phyloP scores from a whole-genome alignment of 148 eudicot species.

The Rhododendron henanense region DNA sequence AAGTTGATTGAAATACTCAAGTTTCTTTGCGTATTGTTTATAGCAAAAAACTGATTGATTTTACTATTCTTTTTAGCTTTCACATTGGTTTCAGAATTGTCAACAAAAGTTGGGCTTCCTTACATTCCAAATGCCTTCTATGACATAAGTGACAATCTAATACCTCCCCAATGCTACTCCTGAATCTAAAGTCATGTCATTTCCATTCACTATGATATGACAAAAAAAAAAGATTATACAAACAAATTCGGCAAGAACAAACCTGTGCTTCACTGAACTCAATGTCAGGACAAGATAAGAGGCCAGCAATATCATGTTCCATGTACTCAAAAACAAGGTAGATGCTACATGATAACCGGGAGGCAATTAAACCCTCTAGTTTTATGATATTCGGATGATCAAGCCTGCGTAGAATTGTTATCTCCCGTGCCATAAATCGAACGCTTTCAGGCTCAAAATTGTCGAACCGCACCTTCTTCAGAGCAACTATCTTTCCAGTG shows the following conservation, averaged over 20 bases:
- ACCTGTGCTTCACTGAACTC: constrained; percentile 83
- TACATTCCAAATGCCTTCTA: not conserved
- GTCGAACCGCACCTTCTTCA: constrained; percentile 91
- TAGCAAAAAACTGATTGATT: not conserved
- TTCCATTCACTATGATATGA: not conserved
- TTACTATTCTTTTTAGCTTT: not conserved
- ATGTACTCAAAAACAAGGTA: constrained; percentile 91
- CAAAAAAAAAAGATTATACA: not conserved
- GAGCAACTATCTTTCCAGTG: constrained; percentile 72
- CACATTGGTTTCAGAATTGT: not conserved
- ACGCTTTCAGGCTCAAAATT: constrained; percentile 90
- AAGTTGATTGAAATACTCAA: not conserved
- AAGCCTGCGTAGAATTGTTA: constrained; percentile 72
- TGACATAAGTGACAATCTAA: not conserved
- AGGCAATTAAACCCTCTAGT: constrained; percentile 76
- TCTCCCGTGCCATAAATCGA: constrained; percentile 90
- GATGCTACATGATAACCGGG: constrained; percentile 72
- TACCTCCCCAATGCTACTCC: not conserved
- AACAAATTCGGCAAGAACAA: not conserved
- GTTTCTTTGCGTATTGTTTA: not conserved
- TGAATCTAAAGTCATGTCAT: not conserved
- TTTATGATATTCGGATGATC: constrained; percentile 84
- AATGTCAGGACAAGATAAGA: constrained; percentile 67
- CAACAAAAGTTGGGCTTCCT: not conserved
- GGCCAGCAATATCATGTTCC: constrained; percentile 89